Conservation (phyloP, 805 yeast genomes). For the Ogataea paraovalis region DNA sequence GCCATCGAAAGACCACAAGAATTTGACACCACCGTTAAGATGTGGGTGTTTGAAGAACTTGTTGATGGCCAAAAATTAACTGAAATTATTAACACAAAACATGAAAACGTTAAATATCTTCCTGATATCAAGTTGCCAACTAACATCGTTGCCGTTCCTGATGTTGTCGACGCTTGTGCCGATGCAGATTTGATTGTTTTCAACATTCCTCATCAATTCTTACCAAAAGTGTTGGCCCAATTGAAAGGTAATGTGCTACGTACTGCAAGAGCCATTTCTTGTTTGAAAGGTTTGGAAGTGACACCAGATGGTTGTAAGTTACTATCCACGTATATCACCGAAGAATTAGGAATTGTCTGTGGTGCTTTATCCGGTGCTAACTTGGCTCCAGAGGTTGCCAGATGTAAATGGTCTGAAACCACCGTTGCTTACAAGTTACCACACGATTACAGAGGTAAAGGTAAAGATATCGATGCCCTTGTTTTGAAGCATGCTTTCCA, state of each 20-base stretch:
- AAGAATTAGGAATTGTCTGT: conserved; percentile 80
- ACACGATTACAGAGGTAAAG: conserved; percentile 59
- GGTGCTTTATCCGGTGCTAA: conserved; percentile 98
- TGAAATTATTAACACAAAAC: conserved; percentile 82
- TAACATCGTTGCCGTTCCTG: conserved; percentile 88
- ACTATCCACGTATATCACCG: conserved; percentile 73
- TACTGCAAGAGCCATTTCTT: conserved; percentile 81
- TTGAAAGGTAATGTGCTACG: conserved; percentile 72
- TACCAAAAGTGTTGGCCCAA: conserved; percentile 70
- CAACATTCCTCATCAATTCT: conserved; percentile 96
- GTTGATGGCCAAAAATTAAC: conserved; percentile 77
- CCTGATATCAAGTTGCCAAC: conserved; percentile 84
- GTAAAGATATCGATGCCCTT: conserved; percentile 66
- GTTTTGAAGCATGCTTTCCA: conserved; percentile 84
- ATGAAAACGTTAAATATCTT: conserved; percentile 91
- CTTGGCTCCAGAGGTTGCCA: conserved; percentile 95
- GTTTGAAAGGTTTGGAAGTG: conserved; percentile 93
- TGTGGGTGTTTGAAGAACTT: conserved; percentile 96
- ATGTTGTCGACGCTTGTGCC: conserved; percentile 66
- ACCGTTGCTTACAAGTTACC: conserved; percentile 89
- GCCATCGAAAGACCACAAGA: conserved; percentile 64
- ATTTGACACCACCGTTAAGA: conserved; percentile 71
- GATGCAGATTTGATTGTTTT: conserved; percentile 86
- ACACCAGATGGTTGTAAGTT: conserved; percentile 80
- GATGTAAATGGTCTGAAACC: conserved; percentile 94